phyloP scores from a whole-genome alignment of 345 rosid genomes.

The Eucalyptus polyanthemos region DNA sequence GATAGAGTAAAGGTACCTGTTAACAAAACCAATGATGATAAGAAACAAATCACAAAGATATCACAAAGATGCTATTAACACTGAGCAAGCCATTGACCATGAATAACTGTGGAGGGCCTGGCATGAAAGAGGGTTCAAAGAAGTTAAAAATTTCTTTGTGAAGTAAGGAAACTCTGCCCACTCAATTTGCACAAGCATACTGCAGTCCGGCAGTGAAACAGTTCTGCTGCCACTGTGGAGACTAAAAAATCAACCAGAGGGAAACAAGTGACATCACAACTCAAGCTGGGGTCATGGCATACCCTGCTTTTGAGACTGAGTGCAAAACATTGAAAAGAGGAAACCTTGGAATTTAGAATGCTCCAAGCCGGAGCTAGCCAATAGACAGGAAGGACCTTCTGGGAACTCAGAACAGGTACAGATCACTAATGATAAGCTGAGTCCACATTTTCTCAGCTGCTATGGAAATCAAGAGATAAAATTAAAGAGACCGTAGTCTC shows the following conservation, averaged over 20 bases:
- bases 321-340: background rate
- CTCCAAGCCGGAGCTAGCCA: background rate
- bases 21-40: background rate
- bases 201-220: background rate
- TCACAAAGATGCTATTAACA: background rate
- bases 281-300: background rate
- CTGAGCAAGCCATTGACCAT: background rate
- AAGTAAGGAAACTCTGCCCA: background rate
- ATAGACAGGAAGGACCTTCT: background rate
- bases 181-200: background rate
- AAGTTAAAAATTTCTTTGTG: background rate
- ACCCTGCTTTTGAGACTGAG: background rate
- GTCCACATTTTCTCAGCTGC: background rate
- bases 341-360: background rate
- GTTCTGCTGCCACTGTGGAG: background rate
- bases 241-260: background rate
- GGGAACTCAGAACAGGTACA: background rate
- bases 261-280: background rate
- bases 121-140: background rate
- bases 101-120: background rate
- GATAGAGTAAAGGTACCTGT: constrained; percentile 92
- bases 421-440: background rate
- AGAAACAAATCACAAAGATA: background rate
- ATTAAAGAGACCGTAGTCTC: background rate
- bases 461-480: background rate